Percentiles rank a stretch among this genome's conserved stretches.
Conservation (phyloP, 257 asterid species). For the Verbena officinalis region DNA sequence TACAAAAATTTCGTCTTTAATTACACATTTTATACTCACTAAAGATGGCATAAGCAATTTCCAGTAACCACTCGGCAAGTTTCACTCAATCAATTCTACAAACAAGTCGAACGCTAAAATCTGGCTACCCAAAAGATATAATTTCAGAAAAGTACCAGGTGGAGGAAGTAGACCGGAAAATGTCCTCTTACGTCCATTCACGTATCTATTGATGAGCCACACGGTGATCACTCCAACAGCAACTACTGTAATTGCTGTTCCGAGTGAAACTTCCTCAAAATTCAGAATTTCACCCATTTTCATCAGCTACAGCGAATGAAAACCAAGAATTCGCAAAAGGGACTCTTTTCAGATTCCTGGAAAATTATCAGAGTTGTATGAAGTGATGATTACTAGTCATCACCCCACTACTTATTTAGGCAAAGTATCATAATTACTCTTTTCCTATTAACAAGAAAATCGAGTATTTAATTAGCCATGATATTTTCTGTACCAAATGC, state of each 20-base stretch:
- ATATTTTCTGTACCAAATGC: no score
- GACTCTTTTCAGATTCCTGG: no score
- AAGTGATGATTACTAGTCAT: no score
- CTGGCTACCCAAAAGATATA: background rate
- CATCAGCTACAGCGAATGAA: background rate
- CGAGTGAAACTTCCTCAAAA: conserved; percentile 39
- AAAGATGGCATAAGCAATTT: no score
- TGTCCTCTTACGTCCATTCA: conserved; percentile 34
- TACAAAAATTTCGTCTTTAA: background rate
- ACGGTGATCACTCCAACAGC: conserved; percentile 47
- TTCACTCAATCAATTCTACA: conserved; percentile 17
- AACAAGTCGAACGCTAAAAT: conserved; percentile 1
- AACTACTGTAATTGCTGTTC: conserved; percentile 40
- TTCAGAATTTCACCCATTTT: conserved; percentile 50
- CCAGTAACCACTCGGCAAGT: no score
- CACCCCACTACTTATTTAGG: no score
- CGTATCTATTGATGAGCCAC: conserved; percentile 38
- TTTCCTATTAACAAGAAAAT: no score
- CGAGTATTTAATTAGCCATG: no score
- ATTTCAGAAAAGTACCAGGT: conserved; percentile 43
- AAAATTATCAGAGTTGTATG: no score
- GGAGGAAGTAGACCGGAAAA: conserved; percentile 48
- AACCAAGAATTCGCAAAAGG: background rate
- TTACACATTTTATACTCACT: background rate
- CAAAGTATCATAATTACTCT: no score